These are phyloP conservation scores for Rhizopus microsporus DNA, from an alignment of 371 early-diverging fungal species.

Conservation along the genomic window DNA sequence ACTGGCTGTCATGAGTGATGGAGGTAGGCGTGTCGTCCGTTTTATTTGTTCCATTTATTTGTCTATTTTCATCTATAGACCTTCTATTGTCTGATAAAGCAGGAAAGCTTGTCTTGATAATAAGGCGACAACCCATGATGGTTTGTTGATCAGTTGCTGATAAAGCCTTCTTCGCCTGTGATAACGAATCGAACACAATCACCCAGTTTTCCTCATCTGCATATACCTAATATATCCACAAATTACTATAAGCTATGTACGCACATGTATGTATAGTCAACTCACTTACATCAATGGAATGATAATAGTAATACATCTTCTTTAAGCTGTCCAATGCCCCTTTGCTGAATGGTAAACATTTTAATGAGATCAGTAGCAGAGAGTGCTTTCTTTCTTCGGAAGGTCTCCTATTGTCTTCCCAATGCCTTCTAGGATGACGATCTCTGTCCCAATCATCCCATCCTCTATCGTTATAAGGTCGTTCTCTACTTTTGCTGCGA, in stretches of 20 bases:
- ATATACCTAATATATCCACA: slow-evolving; percentile 33
- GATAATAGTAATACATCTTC: slow-evolving; percentile 39
- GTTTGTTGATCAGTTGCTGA: slow-evolving; percentile 44
- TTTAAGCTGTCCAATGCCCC: slow-evolving; percentile 51
- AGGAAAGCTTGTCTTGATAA: slow-evolving; percentile 42
- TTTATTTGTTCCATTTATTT: not conserved
- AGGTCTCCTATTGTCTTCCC: slow-evolving; percentile 3
- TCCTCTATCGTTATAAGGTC: slow-evolving; percentile 18
- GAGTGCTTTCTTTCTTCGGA: slow-evolving; percentile 10
- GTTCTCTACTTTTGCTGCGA: slow-evolving; percentile 35
- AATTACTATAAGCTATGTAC: too few relatives aligned
- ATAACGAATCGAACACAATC: slow-evolving; percentile 56
- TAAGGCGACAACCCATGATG: slow-evolving; percentile 49
- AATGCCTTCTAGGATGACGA: slow-evolving; percentile 10
- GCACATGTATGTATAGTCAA: not conserved
- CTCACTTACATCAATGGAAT: slow-evolving; percentile 38
- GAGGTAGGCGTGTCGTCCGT: not conserved
- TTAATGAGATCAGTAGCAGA: slow-evolving; percentile 49
- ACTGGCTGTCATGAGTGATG: not conserved
- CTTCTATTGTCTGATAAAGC: not conserved
- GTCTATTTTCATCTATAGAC: not conserved
- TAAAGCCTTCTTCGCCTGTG: slow-evolving; percentile 52
- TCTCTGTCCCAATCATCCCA: slow-evolving; percentile 13
- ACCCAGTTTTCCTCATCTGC: slow-evolving; percentile 63
- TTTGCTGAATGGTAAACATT: slow-evolving; percentile 55